Evolutionary conservation across 495 filamentous ascomycete species (phyloP), one percentile per base, ranked within the genome.

Genomic region (Penicillium cataractarum): DNA sequence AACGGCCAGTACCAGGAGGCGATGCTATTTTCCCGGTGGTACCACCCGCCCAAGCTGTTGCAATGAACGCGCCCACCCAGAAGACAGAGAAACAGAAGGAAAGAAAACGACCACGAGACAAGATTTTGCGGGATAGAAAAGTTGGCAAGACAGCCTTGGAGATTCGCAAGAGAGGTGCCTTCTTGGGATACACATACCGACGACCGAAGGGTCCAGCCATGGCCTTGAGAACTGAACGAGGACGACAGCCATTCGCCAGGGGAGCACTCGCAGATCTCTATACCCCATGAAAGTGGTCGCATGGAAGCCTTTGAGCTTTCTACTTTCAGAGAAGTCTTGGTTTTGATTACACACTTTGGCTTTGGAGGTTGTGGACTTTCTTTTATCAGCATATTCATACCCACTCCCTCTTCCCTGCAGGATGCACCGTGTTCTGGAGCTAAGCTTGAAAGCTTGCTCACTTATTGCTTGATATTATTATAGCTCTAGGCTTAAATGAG

Each of bases 161-260:
- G 58, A 82, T 93, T 57, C 83, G 94, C 61, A 93, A 92, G 72
- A 84, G 78, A 74, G 89, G 83, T 10, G 92, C 92, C 2, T 97
- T 97, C 74, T 72, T 93, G 55, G 93, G 94, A n/a, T 98, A 98
- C 73, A 92, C 90, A 13, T 97, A 92, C 73, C 84, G 87, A 17
- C 79, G 86, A 55, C 87, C 87, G 5, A 81, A 79, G 61, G 69
- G 70, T 6, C 64, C 76, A 19, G 64, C 63, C 33, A 55, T 76
- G 58, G 74, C 77, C 2, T 59, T 82, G 8, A 65, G 58, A n/a
- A 57, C 60, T 10, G 73, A 76, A 13, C 64, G 75, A 46, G 76
- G 77, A 42, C 70, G 76, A 22, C 67, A 70, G 12, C 65, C 62
- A 32, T 37, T 72, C 10, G 21, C 58, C 19, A 68, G 76, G 37